Evolutionary conservation across 768 basidiomycete genomes (phyloP), one percentile per base, ranked within the genome.

Genomic region (Boletus barrowsii): DNA sequence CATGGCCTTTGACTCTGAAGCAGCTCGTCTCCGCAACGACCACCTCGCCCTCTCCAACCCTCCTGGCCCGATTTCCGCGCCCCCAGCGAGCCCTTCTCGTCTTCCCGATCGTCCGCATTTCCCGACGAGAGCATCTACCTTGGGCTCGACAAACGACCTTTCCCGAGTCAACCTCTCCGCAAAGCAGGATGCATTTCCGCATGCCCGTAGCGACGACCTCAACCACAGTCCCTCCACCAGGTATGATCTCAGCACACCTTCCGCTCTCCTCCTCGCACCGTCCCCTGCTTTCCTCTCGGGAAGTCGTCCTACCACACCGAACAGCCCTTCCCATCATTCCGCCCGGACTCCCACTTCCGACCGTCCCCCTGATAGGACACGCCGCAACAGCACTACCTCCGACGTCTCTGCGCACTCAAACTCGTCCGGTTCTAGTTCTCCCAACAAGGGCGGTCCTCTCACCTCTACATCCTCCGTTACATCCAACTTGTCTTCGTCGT

Each of bases 131-230:
- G 80, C 87, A 6, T 84, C 86, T 51, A 89, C 87, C 13, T 65
- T 83, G 52, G 76, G 79, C 55, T 73, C 78, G 35, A 64, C 83
- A 50, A 68, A 74, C 59, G 82, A 85, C 70, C 75, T 79, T 49
- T 76, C 81, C 72, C 77, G 79, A 63, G 76, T 74, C 63, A 73
- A 50, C 59, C 73, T 77, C 65, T 55, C 68, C n/a, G 46, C 60
- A 22, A 71, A 64, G 58, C 64, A 68, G 60, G 70, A 69, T 61
- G 58, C 62, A 10, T 61, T 62, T 39, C 64, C 80, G 54, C 82
- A 86, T 65, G 74, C 86, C 54, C 83, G 79, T 50, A 90, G 88
- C 72, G 79, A 71, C 63, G 88, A 89, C 73, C 74, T 88, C 48
- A 86, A 82, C 69, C 88, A 89, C 68, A 62, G 33, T 3, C 51